Evolutionary conservation across 2,329 filamentous ascomycete genomes (phyloP).

Genomic region (Fusarium proliferatum): DNA sequence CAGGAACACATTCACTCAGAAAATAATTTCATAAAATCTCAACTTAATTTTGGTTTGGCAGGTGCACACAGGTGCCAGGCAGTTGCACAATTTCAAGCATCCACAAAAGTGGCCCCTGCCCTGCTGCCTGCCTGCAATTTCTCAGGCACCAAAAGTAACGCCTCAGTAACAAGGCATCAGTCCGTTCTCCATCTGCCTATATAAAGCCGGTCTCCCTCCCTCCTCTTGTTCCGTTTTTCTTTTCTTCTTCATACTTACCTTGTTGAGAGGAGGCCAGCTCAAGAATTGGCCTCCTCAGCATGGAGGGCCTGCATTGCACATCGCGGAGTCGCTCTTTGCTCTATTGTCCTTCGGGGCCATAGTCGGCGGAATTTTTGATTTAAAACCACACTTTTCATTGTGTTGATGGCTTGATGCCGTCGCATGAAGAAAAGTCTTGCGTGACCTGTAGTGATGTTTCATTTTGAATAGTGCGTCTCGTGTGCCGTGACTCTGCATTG

Average conservation of each 20-base stretch:
- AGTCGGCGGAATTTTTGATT: slow-evolving; percentile 66
- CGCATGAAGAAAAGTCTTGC: slow-evolving; percentile 56
- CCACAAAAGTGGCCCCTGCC: background rate
- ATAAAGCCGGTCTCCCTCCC: slow-evolving; percentile 40
- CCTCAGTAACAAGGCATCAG: slow-evolving; percentile 29
- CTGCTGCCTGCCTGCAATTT: slow-evolving; percentile 12
- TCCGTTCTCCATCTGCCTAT: slow-evolving; percentile 42
- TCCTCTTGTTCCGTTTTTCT: slow-evolving; percentile 39
- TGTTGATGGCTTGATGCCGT: slow-evolving; percentile 52
- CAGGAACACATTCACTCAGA: background rate
- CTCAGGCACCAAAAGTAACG: background rate
- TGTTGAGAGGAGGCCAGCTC: slow-evolving; percentile 58
- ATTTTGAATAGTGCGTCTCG: no score
- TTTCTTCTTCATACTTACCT: slow-evolving; percentile 67
- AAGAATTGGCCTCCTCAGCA: slow-evolving; percentile 57
- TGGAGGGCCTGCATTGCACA: slow-evolving; percentile 67
- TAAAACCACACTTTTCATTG: slow-evolving; percentile 58
- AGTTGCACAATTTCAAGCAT: slow-evolving; percentile 1
- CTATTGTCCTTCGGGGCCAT: slow-evolving; percentile 67
- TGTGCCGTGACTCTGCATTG: accelerated
- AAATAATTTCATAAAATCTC: slow-evolving; percentile 2
- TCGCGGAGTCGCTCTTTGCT: slow-evolving; percentile 60
- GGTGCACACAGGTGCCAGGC: background rate
- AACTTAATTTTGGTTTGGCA: background rate
- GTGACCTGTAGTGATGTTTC: accelerated